A percentile compares a stretch with the other conserved stretches of the same genome.
These are phyloP conservation scores for Verticillium zaregamsianum DNA, from an alignment of 2,329 filamentous ascomycete genomes.

Conservation along the genomic window DNA sequence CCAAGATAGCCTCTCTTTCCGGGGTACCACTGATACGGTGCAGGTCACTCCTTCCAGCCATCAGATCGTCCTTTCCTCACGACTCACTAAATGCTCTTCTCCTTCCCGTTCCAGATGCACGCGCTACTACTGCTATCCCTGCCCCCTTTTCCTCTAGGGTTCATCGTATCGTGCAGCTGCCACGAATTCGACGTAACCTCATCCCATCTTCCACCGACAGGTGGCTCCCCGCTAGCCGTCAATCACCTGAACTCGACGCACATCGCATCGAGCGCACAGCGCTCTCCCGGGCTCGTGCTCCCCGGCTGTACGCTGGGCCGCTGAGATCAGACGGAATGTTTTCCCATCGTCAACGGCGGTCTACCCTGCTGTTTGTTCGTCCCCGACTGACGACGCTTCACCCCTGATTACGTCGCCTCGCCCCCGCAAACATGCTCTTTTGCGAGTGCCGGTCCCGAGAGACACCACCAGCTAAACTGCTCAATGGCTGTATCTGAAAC, in stretches of 20 bases:
- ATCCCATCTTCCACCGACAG: neutral
- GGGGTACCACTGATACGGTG: neutral
- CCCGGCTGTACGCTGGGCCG: neutral
- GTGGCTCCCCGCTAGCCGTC: neutral
- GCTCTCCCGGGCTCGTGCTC: neutral
- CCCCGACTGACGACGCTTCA: neutral
- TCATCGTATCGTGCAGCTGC: neutral
- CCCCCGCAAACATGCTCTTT: neutral
- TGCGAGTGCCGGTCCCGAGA: neutral
- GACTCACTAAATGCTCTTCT: neutral
- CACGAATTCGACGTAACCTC: neutral
- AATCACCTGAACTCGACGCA: neutral
- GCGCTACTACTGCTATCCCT: neutral
- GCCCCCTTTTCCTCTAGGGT: neutral
- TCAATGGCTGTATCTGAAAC: neutral
- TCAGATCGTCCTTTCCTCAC: neutral
- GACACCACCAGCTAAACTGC: neutral
- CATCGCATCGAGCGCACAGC: neutral
- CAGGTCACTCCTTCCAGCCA: neutral
- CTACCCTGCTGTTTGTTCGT: neutral
- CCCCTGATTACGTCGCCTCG: neutral
- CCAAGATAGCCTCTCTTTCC: neutral
- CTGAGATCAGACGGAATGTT: neutral
- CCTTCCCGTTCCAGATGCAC: neutral
- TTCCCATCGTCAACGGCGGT: neutral